Percentiles rank a stretch among this genome's conserved stretches.
phyloP scores from a whole-genome alignment of 1,284 basidiomycete species.

The Boletus mariae region DNA sequence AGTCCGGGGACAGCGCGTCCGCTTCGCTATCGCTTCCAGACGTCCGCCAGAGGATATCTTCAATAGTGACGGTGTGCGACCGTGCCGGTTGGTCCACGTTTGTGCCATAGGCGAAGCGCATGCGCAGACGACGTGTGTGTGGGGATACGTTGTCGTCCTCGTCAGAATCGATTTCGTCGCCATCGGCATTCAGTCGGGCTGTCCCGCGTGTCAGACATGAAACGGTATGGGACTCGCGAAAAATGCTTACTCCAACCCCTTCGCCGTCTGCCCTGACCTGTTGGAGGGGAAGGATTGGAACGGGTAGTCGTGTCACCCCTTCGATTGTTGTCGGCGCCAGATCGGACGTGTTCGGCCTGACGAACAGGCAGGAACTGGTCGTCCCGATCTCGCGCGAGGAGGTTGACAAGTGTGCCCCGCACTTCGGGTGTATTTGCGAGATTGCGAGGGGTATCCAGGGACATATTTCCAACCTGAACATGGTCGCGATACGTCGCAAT shows the following conservation, averaged over 20 bases:
- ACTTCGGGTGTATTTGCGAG: slow-evolving; percentile 27
- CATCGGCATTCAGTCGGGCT: slow-evolving; percentile 56
- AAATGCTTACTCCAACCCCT: slow-evolving; percentile 50
- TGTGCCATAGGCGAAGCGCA: slow-evolving; percentile 26
- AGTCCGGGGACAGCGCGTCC: slow-evolving; percentile 24
- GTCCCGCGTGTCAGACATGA: slow-evolving; percentile 9
- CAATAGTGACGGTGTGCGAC: slow-evolving; percentile 25
- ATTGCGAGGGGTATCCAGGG: slow-evolving; percentile 19
- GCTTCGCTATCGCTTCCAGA: slow-evolving; percentile 30
- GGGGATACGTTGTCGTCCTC: slow-evolving; percentile 29
- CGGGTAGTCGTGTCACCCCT: slow-evolving; percentile 11
- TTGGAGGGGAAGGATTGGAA: slow-evolving; percentile 10
- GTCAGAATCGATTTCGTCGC: slow-evolving; percentile 52
- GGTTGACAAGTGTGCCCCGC: slow-evolving; percentile 23
- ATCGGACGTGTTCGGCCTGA: slow-evolving; percentile 17
- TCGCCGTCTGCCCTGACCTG: slow-evolving; percentile 33
- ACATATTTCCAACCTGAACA: slow-evolving; percentile 1
- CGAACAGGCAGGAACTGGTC: slow-evolving; percentile 18
- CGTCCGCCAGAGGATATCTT: slow-evolving; percentile 30
- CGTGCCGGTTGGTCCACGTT: slow-evolving; percentile 16
- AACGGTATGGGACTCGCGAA: slow-evolving; percentile 1
- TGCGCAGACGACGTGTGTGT: slow-evolving; percentile 26
- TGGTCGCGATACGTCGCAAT: slow-evolving; percentile 17
- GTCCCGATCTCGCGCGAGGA: slow-evolving; percentile 20
- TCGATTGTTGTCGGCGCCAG: slow-evolving; percentile 4